Percentiles rank a stretch among this genome's conserved stretches.
phyloP scores from a whole-genome alignment of 257 asterid genomes.

The Penstemon newberryi region DNA sequence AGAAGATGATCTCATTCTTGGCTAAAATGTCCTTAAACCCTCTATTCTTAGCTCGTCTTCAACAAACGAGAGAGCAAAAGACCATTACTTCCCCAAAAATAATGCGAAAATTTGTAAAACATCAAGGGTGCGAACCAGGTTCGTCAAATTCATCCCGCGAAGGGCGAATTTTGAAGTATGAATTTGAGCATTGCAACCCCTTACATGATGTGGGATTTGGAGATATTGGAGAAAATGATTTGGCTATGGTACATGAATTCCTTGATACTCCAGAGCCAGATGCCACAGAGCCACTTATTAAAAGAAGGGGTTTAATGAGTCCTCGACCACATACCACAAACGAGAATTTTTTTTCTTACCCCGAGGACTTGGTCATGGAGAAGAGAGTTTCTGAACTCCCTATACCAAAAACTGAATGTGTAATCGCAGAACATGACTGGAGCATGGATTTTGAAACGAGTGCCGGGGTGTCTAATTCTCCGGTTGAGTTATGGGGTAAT shows the following conservation, averaged over 20 bases:
- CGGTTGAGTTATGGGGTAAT: slow-evolving; percentile 44
- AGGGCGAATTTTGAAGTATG: slow-evolving; percentile 35
- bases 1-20: slow-evolving; percentile 83
- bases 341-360: slow-evolving; percentile 41
- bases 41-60: slow-evolving; percentile 40
- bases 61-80: slow-evolving; percentile 45
- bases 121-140: slow-evolving; percentile 37
- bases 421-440: slow-evolving; percentile 51
- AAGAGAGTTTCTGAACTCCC: not conserved
- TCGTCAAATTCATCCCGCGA: slow-evolving; percentile 29
- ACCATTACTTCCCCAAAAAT: slow-evolving; percentile 50
- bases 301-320: slow-evolving; percentile 42
- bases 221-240: slow-evolving; percentile 34
- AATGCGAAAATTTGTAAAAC: slow-evolving; percentile 52
- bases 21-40: slow-evolving; percentile 71
- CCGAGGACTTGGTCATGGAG: slow-evolving; percentile 30
- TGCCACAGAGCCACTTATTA: slow-evolving; percentile 23
- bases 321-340: slow-evolving; percentile 31
- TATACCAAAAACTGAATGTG: slow-evolving; percentile 36
- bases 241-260: slow-evolving; percentile 32
- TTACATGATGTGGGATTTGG: too few relatives aligned
- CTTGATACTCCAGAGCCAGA: slow-evolving; percentile 32
- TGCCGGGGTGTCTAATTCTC: slow-evolving; percentile 41
- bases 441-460: slow-evolving; percentile 39
- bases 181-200: slow-evolving; percentile 28